phyloP scores from a whole-genome alignment of 805 yeast genomes.

The Candida adriatica region DNA sequence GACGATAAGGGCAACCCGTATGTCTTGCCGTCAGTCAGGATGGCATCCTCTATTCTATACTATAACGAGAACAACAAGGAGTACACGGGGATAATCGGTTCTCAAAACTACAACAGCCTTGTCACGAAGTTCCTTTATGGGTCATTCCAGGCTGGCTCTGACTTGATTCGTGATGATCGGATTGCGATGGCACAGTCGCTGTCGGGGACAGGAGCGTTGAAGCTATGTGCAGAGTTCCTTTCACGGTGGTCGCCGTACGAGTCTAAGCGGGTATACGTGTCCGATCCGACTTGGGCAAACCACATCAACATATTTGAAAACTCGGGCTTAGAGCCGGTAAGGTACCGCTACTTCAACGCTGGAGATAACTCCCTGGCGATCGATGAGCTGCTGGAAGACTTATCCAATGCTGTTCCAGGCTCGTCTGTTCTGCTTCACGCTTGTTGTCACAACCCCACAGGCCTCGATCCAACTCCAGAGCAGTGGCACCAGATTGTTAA shows the following conservation, averaged over 20 bases:
- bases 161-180: slow-evolving; percentile 48
- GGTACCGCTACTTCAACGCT: slow-evolving; percentile 67
- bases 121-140: slow-evolving; percentile 71
- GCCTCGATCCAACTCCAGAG: slow-evolving; percentile 77
- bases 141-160: slow-evolving; percentile 49
- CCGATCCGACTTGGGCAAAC: slow-evolving; percentile 94
- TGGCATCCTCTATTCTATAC: slow-evolving; percentile 43
- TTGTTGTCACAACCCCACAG: slow-evolving; percentile 97
- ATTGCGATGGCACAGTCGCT: slow-evolving; percentile 83
- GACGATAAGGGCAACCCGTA: slow-evolving; percentile 84
- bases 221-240: slow-evolving; percentile 77
- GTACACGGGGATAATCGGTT: slow-evolving; percentile 82
- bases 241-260: slow-evolving; percentile 43
- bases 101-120: slow-evolving; percentile 53
- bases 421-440: slow-evolving; percentile 78
- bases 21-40: slow-evolving; percentile 57
- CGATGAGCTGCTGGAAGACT: slow-evolving; percentile 54
- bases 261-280: slow-evolving; percentile 47
- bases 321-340: slow-evolving; percentile 57
- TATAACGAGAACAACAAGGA: slow-evolving; percentile 53
- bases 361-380: slow-evolving; percentile 56
- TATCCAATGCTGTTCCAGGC: slow-evolving; percentile 48
- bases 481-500: slow-evolving; percentile 77
- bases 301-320: slow-evolving; percentile 74
- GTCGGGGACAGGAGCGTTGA: slow-evolving; percentile 92